phyloP scores from a whole-genome alignment of 2,329 filamentous ascomycete genomes.

The Hypoxylon sp. region DNA sequence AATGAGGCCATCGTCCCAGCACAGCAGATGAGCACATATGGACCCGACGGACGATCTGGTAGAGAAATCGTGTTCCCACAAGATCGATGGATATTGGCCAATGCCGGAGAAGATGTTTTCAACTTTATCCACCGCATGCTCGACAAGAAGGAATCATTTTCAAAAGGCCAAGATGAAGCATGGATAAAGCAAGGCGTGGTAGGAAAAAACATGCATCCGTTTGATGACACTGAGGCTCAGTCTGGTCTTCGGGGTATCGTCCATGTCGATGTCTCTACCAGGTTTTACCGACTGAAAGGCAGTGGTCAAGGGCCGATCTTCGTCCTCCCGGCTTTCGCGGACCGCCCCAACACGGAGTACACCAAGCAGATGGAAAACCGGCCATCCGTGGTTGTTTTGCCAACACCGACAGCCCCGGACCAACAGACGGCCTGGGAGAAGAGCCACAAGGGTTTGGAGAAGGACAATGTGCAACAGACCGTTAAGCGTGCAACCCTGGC shows the following conservation, averaged over 20 bases:
- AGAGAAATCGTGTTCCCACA: conserved; percentile 69
- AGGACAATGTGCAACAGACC: conserved; percentile 10
- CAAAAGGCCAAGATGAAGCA: conserved; percentile 55
- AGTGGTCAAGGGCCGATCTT: conserved; percentile 65
- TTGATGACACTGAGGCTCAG: no score
- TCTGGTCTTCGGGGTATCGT: conserved; percentile 64
- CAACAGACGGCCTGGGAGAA: conserved; percentile 47
- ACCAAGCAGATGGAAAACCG: conserved; percentile 63
- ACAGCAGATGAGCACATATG: conserved; percentile 67
- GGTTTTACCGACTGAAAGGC: conserved; percentile 67
- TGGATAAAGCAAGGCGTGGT: conserved; percentile 58
- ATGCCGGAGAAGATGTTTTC: conserved; percentile 67
- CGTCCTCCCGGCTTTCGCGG: conserved; percentile 65
- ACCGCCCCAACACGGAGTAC: conserved; percentile 61
- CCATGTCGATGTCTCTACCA: conserved; percentile 64
- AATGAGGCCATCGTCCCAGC: conserved; percentile 65
- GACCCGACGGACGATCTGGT: conserved; percentile 66
- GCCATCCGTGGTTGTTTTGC: conserved; percentile 58
- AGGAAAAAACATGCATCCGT: conserved; percentile 58
- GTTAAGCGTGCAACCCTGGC: conserved; percentile 34
- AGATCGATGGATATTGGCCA: conserved; percentile 69
- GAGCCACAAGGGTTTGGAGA: conserved; percentile 42
- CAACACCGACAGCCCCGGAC: conserved; percentile 43
- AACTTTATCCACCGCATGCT: conserved; percentile 63
- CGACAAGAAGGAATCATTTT: conserved; percentile 62